Base-by-base conservation (phyloP, 2,329 filamentous ascomycete species). In the Hypoxylon rubiginosum region DNA sequence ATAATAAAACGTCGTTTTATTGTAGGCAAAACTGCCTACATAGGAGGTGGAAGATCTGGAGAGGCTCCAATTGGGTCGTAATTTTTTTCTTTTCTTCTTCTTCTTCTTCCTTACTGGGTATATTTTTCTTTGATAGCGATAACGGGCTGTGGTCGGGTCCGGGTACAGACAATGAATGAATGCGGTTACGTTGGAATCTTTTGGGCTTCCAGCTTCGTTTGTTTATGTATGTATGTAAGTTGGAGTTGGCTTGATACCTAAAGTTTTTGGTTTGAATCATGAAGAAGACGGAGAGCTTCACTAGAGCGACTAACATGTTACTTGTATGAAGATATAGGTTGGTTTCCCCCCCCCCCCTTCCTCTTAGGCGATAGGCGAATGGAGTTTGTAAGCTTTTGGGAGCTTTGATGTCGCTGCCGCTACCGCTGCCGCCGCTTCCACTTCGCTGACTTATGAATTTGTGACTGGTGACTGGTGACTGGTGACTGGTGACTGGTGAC, bases 171-270 rank as follows among this genome's bases (percentile, higher is more conserved):
- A 64, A 64, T 64, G 64, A 58, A 67, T 63, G n/a, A n/a, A n/a
- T n/a, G n/a, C 53, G 60, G 51, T 50, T 60, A 67, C 67, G 64
- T 67, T 69, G 60, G 54, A 59, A 62, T 58, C 67, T 39, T 46
- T 53, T 64, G 11, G 34, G 34, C 34, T 36, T 36, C 63, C n/a
- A n/a, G n/a, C n/a, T n/a, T n/a, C n/a, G n/a, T n/a, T n/a, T n/a
- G n/a, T n/a, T n/a, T n/a, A n/a, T n/a, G n/a, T n/a, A n/a, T n/a
- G n/a, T n/a, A n/a, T n/a, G n/a, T n/a, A n/a, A n/a, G n/a, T n/a
- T n/a, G n/a, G n/a, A n/a, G n/a, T 64, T 67, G 58, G 58, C 7
- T 28, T 49, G 11, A 36, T n/a, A n/a, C n/a, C n/a, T 48, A 13
- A 9, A 15, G 43, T 43, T 43, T 45, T 17, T n/a, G 17, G 15